These are phyloP conservation scores for Salisapilia sapeloensis DNA, from an alignment of 352 stramenopile species.

Conservation along the genomic window DNA sequence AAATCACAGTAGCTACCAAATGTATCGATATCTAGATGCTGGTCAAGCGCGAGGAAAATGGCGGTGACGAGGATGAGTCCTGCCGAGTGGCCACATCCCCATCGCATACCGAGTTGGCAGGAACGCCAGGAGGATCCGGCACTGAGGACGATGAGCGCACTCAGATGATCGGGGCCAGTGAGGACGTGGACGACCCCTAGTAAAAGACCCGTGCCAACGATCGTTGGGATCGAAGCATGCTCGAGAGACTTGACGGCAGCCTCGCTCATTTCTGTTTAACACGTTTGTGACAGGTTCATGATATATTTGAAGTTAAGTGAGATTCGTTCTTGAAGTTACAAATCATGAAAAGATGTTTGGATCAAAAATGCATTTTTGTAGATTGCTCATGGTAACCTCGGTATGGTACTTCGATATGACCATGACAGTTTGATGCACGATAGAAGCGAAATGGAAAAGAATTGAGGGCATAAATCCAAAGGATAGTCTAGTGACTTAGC, in stretches of 20 bases:
- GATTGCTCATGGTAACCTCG: too few relatives aligned
- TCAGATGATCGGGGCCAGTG: slow-evolving; percentile 70
- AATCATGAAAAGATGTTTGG: too few relatives aligned
- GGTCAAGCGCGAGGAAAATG: slow-evolving; percentile 35
- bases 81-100: slow-evolving; percentile 76
- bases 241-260: slow-evolving; percentile 11
- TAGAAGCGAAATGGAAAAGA: too few relatives aligned
- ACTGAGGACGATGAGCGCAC: slow-evolving; percentile 69
- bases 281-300: too few relatives aligned
- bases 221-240: slow-evolving; percentile 13
- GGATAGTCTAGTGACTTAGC: too few relatives aligned
- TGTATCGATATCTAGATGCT: slow-evolving; percentile 18
- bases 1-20: slow-evolving; percentile 50
- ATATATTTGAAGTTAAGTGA: too few relatives aligned
- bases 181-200: slow-evolving; percentile 32
- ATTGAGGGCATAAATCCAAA: too few relatives aligned
- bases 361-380: too few relatives aligned
- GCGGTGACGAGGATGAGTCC: slow-evolving; percentile 57
- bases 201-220: slow-evolving; percentile 20
- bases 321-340: too few relatives aligned
- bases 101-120: slow-evolving; percentile 71
- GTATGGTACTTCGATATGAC: too few relatives aligned
- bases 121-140: slow-evolving; percentile 45
- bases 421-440: too few relatives aligned
- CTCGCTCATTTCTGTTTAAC: slow-evolving; percentile 1